Evolutionary conservation across 2,329 filamentous ascomycete genomes (phyloP).

Genomic region (Ceratocystis cubensis): DNA sequence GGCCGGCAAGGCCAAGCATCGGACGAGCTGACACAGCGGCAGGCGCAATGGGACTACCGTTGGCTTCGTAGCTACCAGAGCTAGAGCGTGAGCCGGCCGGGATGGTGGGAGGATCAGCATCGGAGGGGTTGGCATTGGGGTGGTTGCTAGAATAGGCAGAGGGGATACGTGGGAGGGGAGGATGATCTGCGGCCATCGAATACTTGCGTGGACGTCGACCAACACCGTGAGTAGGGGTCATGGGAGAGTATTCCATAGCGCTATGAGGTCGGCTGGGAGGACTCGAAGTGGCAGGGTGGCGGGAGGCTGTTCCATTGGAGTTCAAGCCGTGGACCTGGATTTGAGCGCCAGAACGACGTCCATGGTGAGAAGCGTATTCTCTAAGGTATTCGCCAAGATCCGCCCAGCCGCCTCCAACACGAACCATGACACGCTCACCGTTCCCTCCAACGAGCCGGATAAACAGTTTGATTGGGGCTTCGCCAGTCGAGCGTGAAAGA

Average conservation of each 20-base stretch:
- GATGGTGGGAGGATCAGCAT: conserved; percentile 29
- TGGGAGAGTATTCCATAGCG: conserved; percentile 27
- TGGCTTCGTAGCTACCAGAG: conserved; percentile 44
- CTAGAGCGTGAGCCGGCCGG: conserved; percentile 37
- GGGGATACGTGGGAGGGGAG: conserved; percentile 24
- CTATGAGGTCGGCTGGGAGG: conserved; percentile 33
- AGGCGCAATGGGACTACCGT: not conserved
- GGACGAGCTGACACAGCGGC: conserved; percentile 28
- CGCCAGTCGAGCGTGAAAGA: conserved; percentile 68
- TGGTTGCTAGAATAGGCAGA: conserved; percentile 34
- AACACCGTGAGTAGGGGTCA: conserved; percentile 38
- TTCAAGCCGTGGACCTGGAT: conserved; percentile 38
- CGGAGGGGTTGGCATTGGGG: conserved; percentile 21
- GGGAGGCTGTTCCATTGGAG: not conserved
- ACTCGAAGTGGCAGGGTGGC: conserved; percentile 28
- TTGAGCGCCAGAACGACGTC: conserved; percentile 49
- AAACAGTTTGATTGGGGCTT: conserved; percentile 85
- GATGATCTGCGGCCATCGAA: conserved; percentile 26
- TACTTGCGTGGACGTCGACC: conserved; percentile 41
- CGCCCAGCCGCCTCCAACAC: conserved; percentile 95
- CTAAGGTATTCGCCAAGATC: conserved; percentile 90
- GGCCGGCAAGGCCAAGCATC: conserved; percentile 56
- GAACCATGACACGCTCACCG: conserved; percentile 91
- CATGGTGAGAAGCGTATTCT: conserved; percentile 86
- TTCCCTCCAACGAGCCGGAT: conserved; percentile 83